Base-by-base conservation (phyloP, 768 basidiomycete species). In the Rhizopogon salebrosus region DNA sequence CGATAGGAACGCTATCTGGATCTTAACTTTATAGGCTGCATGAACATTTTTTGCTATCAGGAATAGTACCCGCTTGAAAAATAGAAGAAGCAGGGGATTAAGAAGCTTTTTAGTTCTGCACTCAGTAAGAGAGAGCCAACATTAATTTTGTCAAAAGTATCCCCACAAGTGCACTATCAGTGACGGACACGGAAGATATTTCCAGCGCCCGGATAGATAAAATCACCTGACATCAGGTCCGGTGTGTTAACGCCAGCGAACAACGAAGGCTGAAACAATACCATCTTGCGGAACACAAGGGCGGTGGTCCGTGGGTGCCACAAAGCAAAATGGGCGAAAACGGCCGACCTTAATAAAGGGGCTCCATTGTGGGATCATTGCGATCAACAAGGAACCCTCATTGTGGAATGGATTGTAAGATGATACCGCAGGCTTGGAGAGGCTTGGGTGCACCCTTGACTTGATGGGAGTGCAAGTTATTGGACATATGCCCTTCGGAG, bases 11-110 rank as follows among this genome's bases (percentile, higher is more conserved):
- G 5, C 9, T 22, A 20, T 45, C 29, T 31, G 22, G 1, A 34
- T 34, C 6, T 34, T 23, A 14, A 22, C 29, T 20, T 29, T 31
- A 46, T 46, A 46, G 45, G 45, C 20, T 46, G 45, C 45, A 3
- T 46, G 45, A 46, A 46, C 22, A 22, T 22, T 46, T 46, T 34
- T 46, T 22, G 45, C 45, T 46, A 46, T 46, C 45, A 34, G 45
- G 38, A 22, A 31, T 23, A 45, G 45, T 46, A 22, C 20, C 45
- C 45, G 45, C 20, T 34, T 23, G 31, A 46, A 46, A 46, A 39
- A 3, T 38, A 3, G 20, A 39, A 20, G 3, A 4, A 10, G 10
- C 20, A 38, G 18, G 16, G 22, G 34, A 20, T 20, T 27, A 46
- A 22, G 31, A 22, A 29, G 43, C 4, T 29, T 13, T 22, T 4